phyloP scores from a whole-genome alignment of 345 rosid genomes.

The Syzygium oleosum region DNA sequence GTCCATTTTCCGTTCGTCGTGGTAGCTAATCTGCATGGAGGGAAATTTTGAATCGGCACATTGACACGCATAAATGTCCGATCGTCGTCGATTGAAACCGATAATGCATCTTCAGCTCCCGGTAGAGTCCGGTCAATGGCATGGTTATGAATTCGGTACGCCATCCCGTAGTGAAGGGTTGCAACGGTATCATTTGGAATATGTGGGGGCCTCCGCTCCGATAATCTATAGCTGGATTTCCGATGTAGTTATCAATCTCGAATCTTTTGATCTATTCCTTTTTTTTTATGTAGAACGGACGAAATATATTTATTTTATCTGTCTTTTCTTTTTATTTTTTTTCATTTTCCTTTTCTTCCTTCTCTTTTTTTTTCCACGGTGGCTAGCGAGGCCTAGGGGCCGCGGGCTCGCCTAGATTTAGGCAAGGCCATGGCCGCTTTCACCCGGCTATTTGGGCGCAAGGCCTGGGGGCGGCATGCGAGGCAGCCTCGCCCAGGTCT shows the following conservation, averaged over 20 bases:
- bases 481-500: too few relatives aligned
- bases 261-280: rapidly evolving
- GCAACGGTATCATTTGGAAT: rapidly evolving
- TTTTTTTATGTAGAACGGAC: background rate
- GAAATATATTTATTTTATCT: background rate
- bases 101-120: background rate
- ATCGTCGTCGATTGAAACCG: background rate
- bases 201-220: rapidly evolving
- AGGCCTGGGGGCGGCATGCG: too few relatives aligned
- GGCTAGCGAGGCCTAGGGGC: too few relatives aligned
- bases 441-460: too few relatives aligned
- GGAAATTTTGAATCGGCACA: too few relatives aligned
- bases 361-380: too few relatives aligned
- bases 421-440: too few relatives aligned
- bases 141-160: background rate
- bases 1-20: too few relatives aligned
- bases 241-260: background rate
- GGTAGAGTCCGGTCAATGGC: background rate
- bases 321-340: too few relatives aligned
- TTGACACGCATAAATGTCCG: background rate
- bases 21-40: too few relatives aligned
- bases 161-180: rapidly evolving
- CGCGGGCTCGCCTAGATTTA: too few relatives aligned
- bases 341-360: too few relatives aligned
- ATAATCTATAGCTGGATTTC: rapidly evolving